Conservation (phyloP, 2,329 filamentous ascomycete genomes). For the Phialemonium atrogriseum region DNA sequence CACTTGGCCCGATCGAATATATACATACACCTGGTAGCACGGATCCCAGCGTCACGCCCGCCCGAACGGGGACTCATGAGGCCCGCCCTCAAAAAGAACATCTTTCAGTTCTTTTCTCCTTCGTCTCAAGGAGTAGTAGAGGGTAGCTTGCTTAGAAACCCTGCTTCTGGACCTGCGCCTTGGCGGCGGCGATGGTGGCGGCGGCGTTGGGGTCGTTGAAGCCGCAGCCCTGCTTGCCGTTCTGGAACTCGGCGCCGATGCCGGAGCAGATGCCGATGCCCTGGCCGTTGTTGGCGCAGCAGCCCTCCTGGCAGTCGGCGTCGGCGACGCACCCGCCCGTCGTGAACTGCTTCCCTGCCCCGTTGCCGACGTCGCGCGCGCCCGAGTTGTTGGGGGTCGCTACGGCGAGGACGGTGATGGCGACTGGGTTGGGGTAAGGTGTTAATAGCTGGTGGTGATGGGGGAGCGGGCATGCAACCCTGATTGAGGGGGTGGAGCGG, state of each 20-base stretch:
- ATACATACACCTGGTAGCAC: too few relatives aligned
- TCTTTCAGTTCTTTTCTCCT: too few relatives aligned
- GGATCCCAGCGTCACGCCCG: too few relatives aligned
- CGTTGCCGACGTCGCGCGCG: constrained; percentile 20
- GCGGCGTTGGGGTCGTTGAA: constrained; percentile 22
- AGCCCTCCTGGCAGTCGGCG: constrained; percentile 19
- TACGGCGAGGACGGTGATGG: constrained; percentile 15
- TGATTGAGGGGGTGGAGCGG: too few relatives aligned
- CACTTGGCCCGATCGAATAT: too few relatives aligned
- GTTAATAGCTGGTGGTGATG: too few relatives aligned
- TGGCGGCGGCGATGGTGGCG: constrained; percentile 19
- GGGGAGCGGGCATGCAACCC: not conserved
- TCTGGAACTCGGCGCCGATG: constrained; percentile 20
- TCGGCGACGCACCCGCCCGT: constrained; percentile 23
- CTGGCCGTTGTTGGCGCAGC: constrained; percentile 20
- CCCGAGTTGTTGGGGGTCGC: constrained; percentile 22
- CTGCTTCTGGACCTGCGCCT: constrained; percentile 23
- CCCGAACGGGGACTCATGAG: too few relatives aligned
- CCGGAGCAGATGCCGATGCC: constrained; percentile 23
- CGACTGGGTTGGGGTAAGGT: constrained; percentile 10
- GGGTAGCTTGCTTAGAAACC: constrained; percentile 20
- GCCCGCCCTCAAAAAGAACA: too few relatives aligned
- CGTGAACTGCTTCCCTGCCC: constrained; percentile 21
- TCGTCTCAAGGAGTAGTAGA: too few relatives aligned
- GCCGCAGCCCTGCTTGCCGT: constrained; percentile 24